A percentile compares a stretch with the other conserved stretches of the same genome.
Conservation (phyloP, 2,329 filamentous ascomycete genomes). For the Colletotrichum caudatum region DNA sequence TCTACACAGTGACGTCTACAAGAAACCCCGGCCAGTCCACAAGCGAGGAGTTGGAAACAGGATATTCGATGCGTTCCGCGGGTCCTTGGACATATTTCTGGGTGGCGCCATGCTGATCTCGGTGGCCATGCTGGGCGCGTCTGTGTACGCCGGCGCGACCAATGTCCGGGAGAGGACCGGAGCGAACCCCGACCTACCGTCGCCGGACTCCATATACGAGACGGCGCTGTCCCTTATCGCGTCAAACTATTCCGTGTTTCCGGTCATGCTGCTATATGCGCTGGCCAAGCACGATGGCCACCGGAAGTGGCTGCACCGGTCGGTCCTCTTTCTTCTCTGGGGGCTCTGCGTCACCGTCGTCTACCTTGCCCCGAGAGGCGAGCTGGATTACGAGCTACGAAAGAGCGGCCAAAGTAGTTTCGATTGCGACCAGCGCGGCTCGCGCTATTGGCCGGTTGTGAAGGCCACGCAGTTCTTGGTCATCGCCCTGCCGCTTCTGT, state of each 20-base stretch:
- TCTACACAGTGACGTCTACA: conserved; percentile 10
- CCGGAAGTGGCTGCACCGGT: conserved; percentile 38
- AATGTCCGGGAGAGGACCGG: conserved; percentile 12
- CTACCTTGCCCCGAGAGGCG: conserved; percentile 29
- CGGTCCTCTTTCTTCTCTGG: conserved; percentile 32
- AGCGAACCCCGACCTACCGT: conserved; percentile 30
- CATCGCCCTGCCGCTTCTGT: conserved; percentile 24
- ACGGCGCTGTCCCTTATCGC: conserved; percentile 29
- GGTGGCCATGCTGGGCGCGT: conserved; percentile 38
- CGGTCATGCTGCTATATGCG: conserved; percentile 39
- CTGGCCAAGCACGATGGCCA: conserved; percentile 37
- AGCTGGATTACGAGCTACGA: conserved; percentile 24
- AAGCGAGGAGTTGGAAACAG: conserved; percentile 8
- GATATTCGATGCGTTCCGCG: conserved; percentile 37
- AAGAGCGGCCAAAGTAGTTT: conserved; percentile 35
- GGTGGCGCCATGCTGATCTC: conserved; percentile 36
- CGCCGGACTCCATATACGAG: conserved; percentile 27
- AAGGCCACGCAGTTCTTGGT: conserved; percentile 36
- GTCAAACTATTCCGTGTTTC: conserved; percentile 38
- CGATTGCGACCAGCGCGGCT: conserved; percentile 38
- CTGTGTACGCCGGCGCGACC: conserved; percentile 22
- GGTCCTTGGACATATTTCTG: conserved; percentile 38
- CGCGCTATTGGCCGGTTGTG: conserved; percentile 37
- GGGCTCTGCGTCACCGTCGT: conserved; percentile 31
- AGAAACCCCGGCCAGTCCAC: conserved; percentile 19